Evolutionary conservation across 495 filamentous ascomycete genomes (phyloP).

Genomic region (Lineolata rhizophorae): DNA sequence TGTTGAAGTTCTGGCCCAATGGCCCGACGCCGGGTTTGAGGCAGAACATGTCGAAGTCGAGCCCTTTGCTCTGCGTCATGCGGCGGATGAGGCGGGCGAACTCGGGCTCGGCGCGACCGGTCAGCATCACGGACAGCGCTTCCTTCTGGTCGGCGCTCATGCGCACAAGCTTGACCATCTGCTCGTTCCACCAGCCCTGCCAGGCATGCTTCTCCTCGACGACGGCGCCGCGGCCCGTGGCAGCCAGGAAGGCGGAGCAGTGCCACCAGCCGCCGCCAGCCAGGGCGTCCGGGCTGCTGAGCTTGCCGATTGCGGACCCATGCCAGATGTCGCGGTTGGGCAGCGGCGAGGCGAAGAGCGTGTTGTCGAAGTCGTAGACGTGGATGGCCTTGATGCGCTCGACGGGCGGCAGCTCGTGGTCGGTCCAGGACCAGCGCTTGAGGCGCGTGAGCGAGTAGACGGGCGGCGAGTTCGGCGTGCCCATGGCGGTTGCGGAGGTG

Average conservation of each 20-base stretch:
- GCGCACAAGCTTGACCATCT: conserved; percentile 59
- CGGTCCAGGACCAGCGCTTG: conserved; percentile 61
- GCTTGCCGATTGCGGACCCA: conserved; percentile 43
- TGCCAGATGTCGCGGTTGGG: conserved; percentile 85
- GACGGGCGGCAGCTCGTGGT: conserved; percentile 50
- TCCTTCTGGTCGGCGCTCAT: conserved; percentile 76
- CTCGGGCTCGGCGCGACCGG: conserved; percentile 56
- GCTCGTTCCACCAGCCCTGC: conserved; percentile 96
- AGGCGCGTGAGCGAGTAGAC: no score
- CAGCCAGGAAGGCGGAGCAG: conserved; percentile 60
- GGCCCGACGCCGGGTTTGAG: conserved; percentile 75
- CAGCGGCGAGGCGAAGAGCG: conserved; percentile 72
- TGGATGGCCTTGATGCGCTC: conserved; percentile 61
- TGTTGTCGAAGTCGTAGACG: conserved; percentile 98
- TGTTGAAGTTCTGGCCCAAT: conserved; percentile 46
- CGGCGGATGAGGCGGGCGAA: conserved; percentile 66
- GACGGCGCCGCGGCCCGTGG: conserved; percentile 67
- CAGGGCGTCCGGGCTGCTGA: conserved; percentile 56
- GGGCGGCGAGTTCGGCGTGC: no score
- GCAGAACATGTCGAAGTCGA: conserved; percentile 76
- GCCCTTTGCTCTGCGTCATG: conserved; percentile 53
- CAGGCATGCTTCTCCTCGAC: conserved; percentile 67
- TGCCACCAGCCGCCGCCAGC: conserved; percentile 95
- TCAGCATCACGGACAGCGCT: conserved; percentile 68
- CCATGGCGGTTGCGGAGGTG: no score